Evolutionary conservation across 2,329 filamentous ascomycete genomes (phyloP), one percentile per base, ranked within the genome.

Genomic region (Juglanconis sp.): DNA sequence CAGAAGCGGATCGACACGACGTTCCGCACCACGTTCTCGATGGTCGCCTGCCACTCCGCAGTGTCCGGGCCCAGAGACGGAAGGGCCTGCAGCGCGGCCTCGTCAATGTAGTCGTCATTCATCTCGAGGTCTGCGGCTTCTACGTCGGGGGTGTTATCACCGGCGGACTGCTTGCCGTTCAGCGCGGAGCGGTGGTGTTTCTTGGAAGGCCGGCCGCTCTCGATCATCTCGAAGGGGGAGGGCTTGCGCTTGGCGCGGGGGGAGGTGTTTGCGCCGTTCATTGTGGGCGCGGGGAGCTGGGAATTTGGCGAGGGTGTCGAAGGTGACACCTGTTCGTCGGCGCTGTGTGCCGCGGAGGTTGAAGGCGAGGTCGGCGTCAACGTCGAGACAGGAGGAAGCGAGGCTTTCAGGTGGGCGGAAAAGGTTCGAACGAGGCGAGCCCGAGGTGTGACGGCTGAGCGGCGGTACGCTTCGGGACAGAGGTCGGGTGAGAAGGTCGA

Each of bases 1-100:
- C 94, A 98, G 79, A 99, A 99, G 67, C 96, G 90, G 69, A 99
- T 98, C n/a, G 94, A 96, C 53, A 99, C 95, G 17, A 98, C 95
- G 68, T 93, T 96, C 72, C 89, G 88, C 57, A 99, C 93, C 3
- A 99, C 95, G 63, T 87, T 89, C 75, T 97, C 93, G 63, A 98
- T 96, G 0, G 93, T 97, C 54, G 88, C 90, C 76, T 98, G 94
- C 95, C 95, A 99, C 77, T 96, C 93, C 31, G 87, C 87, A 3
- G 88, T 90, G 68, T 92, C 89, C 52, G 61, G 73, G 66, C 31
- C 81, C 76, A 53, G 73, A 63, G 77, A 72, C 59, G 77, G 54
- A 38, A 69, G 55, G 35, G 49, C 50, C 55, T 61, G 57, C 30
- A 60, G 59, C 36, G 63, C 52, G 10, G 52, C 44, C 31, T 61